A percentile compares a stretch with the other conserved stretches of the same genome.
Conservation (phyloP, 2,329 filamentous ascomycete species). For the Cladophialophora yegresii region DNA sequence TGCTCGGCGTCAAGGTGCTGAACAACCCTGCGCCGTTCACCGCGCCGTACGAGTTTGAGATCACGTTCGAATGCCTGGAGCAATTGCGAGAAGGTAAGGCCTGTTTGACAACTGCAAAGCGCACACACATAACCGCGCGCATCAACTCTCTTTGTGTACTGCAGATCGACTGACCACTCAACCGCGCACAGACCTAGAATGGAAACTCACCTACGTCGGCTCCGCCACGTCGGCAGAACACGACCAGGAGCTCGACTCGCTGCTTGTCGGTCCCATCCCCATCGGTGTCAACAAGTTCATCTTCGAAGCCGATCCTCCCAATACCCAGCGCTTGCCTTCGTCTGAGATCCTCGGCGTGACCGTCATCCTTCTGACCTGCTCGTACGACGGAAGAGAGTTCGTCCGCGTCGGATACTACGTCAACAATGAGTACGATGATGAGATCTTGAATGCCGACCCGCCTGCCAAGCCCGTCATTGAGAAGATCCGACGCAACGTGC, state of each 20-base stretch:
- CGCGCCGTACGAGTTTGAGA: constrained; percentile 94
- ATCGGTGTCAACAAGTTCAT: constrained; percentile 98
- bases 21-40: constrained; percentile 97
- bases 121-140: neutral
- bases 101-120: neutral
- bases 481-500: constrained; percentile 84
- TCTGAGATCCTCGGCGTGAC: constrained; percentile 96
- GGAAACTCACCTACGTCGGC: constrained; percentile 98
- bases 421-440: constrained; percentile 97
- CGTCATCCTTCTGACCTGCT: constrained; percentile 92
- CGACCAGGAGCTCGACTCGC: constrained; percentile 95
- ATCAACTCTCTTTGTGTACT: neutral
- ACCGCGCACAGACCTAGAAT: constrained; percentile 76
- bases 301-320: constrained; percentile 91
- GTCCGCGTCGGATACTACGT: constrained; percentile 99
- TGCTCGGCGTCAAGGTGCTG: constrained; percentile 90
- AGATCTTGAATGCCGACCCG: constrained; percentile 84
- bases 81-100: constrained; percentile 79
- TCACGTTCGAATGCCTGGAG: constrained; percentile 97
- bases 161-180: constrained; percentile 13
- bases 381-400: constrained; percentile 95
- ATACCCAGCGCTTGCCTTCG: constrained; percentile 85
- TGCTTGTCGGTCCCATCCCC: constrained; percentile 95
- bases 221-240: constrained; percentile 96
- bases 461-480: constrained; percentile 91